Percentiles rank a stretch among this genome's conserved stretches.
These are phyloP conservation scores for Rehmannia glutinosa DNA, from an alignment of 257 asterid genomes.

Conservation along the genomic window DNA sequence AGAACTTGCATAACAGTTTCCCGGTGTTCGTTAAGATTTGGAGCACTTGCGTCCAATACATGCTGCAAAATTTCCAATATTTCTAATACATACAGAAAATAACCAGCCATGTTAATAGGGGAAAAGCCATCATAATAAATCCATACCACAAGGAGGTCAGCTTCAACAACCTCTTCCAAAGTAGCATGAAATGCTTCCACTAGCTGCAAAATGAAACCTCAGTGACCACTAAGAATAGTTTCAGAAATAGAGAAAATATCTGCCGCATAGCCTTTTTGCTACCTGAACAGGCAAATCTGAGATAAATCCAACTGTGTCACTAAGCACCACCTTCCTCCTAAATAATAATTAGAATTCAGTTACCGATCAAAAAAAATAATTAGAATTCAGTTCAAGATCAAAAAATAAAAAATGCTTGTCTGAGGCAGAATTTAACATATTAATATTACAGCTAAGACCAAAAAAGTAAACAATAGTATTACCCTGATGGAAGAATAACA, in stretches of 20 bases:
- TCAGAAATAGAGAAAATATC: conserved; percentile 11
- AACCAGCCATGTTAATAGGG: neutral
- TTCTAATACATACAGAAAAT: neutral
- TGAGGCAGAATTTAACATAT: conserved; percentile 15
- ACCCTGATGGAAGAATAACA: conserved; percentile 92
- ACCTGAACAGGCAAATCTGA: conserved; percentile 98
- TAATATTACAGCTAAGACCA: neutral
- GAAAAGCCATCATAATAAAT: neutral
- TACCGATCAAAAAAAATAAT: conserved; percentile 4
- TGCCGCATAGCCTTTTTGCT: conserved; percentile 7
- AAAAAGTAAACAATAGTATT: conserved; percentile 15
- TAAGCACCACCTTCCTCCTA: conserved; percentile 91
- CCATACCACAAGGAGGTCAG: conserved; percentile 96
- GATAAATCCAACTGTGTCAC: conserved; percentile 97
- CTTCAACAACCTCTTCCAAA: conserved; percentile 94
- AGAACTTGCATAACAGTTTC: conserved; percentile 83
- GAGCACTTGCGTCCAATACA: conserved; percentile 89
- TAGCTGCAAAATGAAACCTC: conserved; percentile 45
- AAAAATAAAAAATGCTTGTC: neutral
- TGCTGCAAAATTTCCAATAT: conserved; percentile 53
- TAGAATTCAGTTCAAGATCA: conserved; percentile 19
- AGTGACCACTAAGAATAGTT: conserved; percentile 10
- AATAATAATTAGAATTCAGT: conserved; percentile 21
- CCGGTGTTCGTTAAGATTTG: conserved; percentile 68
- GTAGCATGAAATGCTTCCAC: conserved; percentile 98